phyloP scores from a whole-genome alignment of 1,284 basidiomycete species.

The Cerrena zonata region DNA sequence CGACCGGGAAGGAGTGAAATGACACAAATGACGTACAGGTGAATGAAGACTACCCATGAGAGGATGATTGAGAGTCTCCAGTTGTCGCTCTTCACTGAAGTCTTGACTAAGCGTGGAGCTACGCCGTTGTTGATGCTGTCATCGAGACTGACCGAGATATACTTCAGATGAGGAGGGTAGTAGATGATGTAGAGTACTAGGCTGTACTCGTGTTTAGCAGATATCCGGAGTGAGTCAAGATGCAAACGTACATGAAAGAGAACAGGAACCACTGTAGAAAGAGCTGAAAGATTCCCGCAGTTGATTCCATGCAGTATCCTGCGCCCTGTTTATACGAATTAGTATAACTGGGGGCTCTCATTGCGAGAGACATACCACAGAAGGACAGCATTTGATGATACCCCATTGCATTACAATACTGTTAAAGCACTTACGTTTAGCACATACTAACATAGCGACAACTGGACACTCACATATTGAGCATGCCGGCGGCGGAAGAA shows the following conservation, averaged over 20 bases:
- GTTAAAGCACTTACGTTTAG: neutral
- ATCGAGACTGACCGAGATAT: constrained; percentile 42
- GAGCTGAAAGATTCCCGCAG: constrained; percentile 83
- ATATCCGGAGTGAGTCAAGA: neutral
- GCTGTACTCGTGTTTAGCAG: constrained; percentile 36
- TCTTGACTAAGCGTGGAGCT: constrained; percentile 42
- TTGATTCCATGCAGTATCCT: constrained; percentile 74
- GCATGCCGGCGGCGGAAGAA: constrained; percentile 70
- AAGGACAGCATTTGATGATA: constrained; percentile 75
- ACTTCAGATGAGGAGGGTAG: constrained; percentile 82
- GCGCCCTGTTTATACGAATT: constrained; percentile 42
- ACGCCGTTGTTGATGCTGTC: constrained; percentile 32
- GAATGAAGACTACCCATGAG: constrained; percentile 65
- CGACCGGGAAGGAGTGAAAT: neutral
- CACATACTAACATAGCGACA: neutral
- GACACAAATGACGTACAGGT: constrained; percentile 55
- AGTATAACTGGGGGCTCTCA: neutral
- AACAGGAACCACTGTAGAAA: constrained; percentile 84
- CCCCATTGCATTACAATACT: constrained; percentile 86
- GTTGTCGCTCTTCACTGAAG: constrained; percentile 49
- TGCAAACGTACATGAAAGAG: constrained; percentile 64
- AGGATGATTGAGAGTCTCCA: constrained; percentile 76
- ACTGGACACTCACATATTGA: constrained; percentile 66
- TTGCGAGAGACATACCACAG: constrained; percentile 51
- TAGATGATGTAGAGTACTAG: constrained; percentile 88